Conservation (phyloP, 2,329 filamentous ascomycete species). For the Endocalyx cinctus region DNA sequence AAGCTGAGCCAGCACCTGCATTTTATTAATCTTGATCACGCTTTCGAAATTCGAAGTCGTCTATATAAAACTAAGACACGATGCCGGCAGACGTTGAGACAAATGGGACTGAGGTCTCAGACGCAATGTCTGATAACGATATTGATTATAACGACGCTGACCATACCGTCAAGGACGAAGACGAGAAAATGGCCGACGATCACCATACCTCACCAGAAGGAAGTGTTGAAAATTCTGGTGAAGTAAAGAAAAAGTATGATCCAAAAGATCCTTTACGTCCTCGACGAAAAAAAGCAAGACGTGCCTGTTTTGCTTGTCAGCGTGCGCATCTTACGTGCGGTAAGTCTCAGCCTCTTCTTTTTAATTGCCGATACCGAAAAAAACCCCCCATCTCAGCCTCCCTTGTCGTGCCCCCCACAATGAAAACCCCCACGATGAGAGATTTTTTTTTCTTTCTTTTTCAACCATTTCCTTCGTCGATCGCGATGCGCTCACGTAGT, state of each 20-base stretch:
- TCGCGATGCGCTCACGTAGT: slow-evolving; percentile 1
- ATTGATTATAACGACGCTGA: slow-evolving; percentile 49
- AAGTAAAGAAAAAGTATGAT: slow-evolving; percentile 65
- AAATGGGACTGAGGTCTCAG: slow-evolving; percentile 52
- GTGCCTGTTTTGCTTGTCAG: slow-evolving; percentile 96
- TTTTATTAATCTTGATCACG: slow-evolving; percentile 14
- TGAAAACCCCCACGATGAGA: slow-evolving; percentile 11
- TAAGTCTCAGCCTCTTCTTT: slow-evolving; percentile 50
- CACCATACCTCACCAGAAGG: slow-evolving; percentile 37
- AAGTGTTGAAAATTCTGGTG: slow-evolving; percentile 40
- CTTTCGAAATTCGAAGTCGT: slow-evolving; percentile 14
- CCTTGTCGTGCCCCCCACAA: slow-evolving; percentile 11
- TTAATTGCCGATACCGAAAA: slow-evolving; percentile 18
- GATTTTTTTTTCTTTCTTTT: slow-evolving; percentile 9
- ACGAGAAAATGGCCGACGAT: slow-evolving; percentile 51
- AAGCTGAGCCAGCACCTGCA: slow-evolving; percentile 20
- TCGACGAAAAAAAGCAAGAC: slow-evolving; percentile 88
- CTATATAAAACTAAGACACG: slow-evolving; percentile 50
- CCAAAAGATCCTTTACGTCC: slow-evolving; percentile 89
- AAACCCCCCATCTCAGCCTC: slow-evolving; percentile 14
- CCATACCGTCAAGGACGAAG: slow-evolving; percentile 37
- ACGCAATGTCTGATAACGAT: slow-evolving; percentile 55
- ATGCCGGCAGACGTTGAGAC: slow-evolving; percentile 53
- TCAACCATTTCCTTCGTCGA: slow-evolving; percentile 1
- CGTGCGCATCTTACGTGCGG: slow-evolving; percentile 96